Evolutionary conservation across 352 stramenopile genomes (phyloP), one percentile per base, ranked within the genome.

Genomic region (Blastocystis sp.): DNA sequence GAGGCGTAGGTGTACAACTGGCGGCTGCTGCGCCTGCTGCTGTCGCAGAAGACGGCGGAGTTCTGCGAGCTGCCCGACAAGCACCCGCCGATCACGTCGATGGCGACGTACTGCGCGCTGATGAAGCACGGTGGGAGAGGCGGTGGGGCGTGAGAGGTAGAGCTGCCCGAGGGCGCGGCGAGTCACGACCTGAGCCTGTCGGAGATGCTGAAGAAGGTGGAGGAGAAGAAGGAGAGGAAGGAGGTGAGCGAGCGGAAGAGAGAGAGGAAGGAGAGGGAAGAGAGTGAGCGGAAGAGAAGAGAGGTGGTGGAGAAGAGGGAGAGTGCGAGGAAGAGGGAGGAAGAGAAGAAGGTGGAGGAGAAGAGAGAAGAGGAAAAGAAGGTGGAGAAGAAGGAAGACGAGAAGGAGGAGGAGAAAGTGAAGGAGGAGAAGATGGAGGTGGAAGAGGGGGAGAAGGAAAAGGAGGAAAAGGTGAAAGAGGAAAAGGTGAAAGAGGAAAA

Each of bases 11-110:
- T 81, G 40, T 81, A 66, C n/a, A 81, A 48, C 41, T 81, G 71
- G 71, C 59, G 45, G 14, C 28, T 81, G n/a, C 43, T 81, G 48
- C 71, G 71, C 59, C 61, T 81, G 43, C 53, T 81, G 28, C 45
- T 81, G 23, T 66, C 28, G 28, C 71, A 81, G 48, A 62, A 81
- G n/a, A 81, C 71, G 38, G 71, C 38, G 38, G 14, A 66, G 38
- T 81, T 66, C n/a, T 81, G 71, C 43, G 10, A 23, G 3, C 43
- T 65, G 9, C 52, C 53, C 7, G 60, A 66, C 9, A 65, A 81
- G 53, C n/a, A 40, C n/a, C 71, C 71, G 2, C 60, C 60, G 1
- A 7, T 52, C 2, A 21, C 11, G 2, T 40, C 28, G n/a, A 81
- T 59, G 5, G 48, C 59, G 34, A 66, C 60, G 17, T 81, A 81